Evolutionary conservation across 495 filamentous ascomycete species (phyloP).

Genomic region (Chlorociboria aeruginascens): DNA sequence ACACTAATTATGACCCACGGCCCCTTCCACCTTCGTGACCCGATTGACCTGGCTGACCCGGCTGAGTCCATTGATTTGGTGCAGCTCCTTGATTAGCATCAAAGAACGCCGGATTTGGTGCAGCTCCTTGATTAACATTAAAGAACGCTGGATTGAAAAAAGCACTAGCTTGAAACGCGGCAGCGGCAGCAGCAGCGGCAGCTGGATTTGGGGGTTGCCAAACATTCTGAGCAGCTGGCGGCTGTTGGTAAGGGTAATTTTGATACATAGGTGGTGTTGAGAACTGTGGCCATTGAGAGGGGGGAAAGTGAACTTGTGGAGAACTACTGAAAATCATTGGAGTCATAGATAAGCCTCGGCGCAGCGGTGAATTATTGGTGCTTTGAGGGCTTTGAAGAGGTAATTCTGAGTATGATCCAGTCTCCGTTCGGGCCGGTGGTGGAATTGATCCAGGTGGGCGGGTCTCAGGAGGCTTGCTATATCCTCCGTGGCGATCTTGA

Average conservation of each 20-base stretch:
- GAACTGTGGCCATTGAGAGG: conserved; percentile 12
- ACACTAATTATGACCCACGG: conserved; percentile 1
- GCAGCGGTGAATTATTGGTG: too few relatives aligned
- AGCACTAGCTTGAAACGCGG: conserved; percentile 31
- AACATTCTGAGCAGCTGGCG: conserved; percentile 8
- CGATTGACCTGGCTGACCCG: conserved; percentile 30
- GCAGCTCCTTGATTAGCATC: conserved; percentile 17
- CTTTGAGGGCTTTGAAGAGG: background rate
- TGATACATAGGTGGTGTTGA: conserved; percentile 1
- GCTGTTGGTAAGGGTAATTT: conserved; percentile 21
- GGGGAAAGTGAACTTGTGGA: background rate
- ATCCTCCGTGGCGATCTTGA: conserved; percentile 21
- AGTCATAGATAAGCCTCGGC: too few relatives aligned
- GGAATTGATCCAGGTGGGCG: conserved; percentile 10
- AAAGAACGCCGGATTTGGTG: too few relatives aligned
- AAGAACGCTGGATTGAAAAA: conserved; percentile 60
- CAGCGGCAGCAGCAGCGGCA: conserved; percentile 14
- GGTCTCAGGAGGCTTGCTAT: conserved; percentile 19
- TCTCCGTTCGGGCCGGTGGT: conserved; percentile 13
- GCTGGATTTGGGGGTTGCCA: conserved; percentile 13
- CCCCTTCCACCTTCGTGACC: conserved; percentile 18
- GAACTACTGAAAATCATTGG: too few relatives aligned
- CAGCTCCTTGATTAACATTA: conserved; percentile 20
- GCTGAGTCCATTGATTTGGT: conserved; percentile 31
- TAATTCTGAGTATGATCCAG: background rate